Conservation (phyloP, 2,329 filamentous ascomycete genomes). For the Sarocladiaceae sp. region DNA sequence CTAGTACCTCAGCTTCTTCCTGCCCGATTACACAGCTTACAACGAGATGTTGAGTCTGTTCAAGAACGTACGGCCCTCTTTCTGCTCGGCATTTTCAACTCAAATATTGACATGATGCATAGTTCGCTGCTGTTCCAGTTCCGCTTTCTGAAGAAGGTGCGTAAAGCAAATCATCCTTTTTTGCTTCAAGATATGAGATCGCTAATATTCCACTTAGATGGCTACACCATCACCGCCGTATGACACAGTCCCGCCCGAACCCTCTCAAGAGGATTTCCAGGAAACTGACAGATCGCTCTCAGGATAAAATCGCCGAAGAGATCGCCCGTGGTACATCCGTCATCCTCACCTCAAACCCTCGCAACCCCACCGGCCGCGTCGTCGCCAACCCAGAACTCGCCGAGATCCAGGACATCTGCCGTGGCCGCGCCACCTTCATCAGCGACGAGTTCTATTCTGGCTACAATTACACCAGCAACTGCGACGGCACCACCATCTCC, state of each 20-base stretch:
- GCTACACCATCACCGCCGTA: slow-evolving; percentile 77
- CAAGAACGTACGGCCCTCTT: slow-evolving; percentile 64
- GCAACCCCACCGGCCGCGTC: slow-evolving; percentile 89
- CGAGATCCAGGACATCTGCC: slow-evolving; percentile 89
- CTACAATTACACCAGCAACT: slow-evolving; percentile 93
- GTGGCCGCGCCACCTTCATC: slow-evolving; percentile 84
- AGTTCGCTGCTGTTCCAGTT: slow-evolving; percentile 84
- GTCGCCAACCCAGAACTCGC: slow-evolving; percentile 80
- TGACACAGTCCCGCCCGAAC: not conserved
- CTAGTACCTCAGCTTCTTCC: slow-evolving; percentile 82
- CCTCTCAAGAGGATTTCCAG: not conserved
- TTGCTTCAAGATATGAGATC: not conserved
- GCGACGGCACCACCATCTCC: slow-evolving; percentile 84
- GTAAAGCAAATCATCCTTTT: not conserved
- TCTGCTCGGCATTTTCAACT: not conserved
- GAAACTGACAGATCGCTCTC: not conserved
- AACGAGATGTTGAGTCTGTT: slow-evolving; percentile 96
- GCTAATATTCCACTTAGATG: slow-evolving; percentile 44
- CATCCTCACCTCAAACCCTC: slow-evolving; percentile 90
- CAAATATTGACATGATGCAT: not conserved
- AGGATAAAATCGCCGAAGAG: slow-evolving; percentile 84
- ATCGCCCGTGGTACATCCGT: slow-evolving; percentile 83
- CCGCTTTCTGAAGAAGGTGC: slow-evolving; percentile 65
- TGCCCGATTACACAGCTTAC: slow-evolving; percentile 94
- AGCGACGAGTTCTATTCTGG: slow-evolving; percentile 96